Evolutionary conservation across 148 eudicot genomes (phyloP).

Genomic region (Cornus suecica): DNA sequence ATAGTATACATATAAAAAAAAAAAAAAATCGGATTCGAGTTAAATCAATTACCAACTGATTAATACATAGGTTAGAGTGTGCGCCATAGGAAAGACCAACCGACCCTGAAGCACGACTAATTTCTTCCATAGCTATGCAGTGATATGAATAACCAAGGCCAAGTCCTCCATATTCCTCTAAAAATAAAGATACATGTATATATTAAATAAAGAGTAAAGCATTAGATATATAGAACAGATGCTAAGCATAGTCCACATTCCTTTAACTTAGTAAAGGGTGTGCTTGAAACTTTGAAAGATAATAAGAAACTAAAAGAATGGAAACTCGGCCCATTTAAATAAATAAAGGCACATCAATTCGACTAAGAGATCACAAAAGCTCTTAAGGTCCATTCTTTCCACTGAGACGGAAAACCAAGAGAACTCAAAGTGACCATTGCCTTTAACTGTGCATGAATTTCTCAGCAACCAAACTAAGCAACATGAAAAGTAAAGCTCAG

Average conservation of each 20-base stretch:
- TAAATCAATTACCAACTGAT: constrained; percentile 72
- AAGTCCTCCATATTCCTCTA: constrained; percentile 99
- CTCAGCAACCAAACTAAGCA: background rate
- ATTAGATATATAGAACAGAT: background rate
- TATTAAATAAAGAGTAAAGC: background rate
- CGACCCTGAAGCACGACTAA: constrained; percentile 97
- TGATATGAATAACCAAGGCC: constrained; percentile 97
- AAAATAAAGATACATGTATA: constrained; percentile 18
- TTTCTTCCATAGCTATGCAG: constrained; percentile 98
- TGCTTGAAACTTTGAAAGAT: background rate
- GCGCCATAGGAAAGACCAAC: constrained; percentile 97
- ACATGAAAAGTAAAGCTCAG: constrained; percentile 1
- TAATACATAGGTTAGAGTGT: constrained; percentile 92
- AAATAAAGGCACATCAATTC: too few species aligned
- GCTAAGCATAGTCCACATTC: background rate
- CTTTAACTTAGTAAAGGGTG: background rate
- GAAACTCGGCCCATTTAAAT: too few species aligned
- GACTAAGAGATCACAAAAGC: too few species aligned
- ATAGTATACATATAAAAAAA: background rate
- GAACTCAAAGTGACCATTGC: too few species aligned
- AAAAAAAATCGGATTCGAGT: background rate
- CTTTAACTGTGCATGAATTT: background rate
- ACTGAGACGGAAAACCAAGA: too few species aligned
- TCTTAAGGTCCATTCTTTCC: too few species aligned
- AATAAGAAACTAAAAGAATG: too few species aligned